Evolutionary conservation across 306 rosid genomes (phyloP).

Genomic region (Prunus mira): DNA sequence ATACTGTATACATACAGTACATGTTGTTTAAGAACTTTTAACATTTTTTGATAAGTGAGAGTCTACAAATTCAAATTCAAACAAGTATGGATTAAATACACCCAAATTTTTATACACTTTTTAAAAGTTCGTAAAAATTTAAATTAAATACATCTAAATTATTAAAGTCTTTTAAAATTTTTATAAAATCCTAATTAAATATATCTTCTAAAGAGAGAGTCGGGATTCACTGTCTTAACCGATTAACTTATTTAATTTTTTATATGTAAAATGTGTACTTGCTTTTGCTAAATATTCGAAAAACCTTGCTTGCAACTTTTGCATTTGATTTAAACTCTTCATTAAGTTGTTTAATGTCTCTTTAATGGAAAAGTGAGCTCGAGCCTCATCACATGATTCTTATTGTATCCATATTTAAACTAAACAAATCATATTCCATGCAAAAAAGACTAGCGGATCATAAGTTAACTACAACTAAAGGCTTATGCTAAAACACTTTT

Average conservation of each 20-base stretch:
- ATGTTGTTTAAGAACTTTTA: neutral
- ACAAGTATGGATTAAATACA: too few relatives aligned
- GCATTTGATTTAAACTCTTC: neutral
- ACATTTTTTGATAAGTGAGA: too few relatives aligned
- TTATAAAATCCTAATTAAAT: too few relatives aligned
- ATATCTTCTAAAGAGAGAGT: too few relatives aligned
- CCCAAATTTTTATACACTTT: too few relatives aligned
- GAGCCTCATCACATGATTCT: neutral
- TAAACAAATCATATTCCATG: neutral
- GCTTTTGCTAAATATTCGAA: neutral
- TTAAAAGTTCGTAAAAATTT: too few relatives aligned
- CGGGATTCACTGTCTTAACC: accelerated
- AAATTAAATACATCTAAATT: too few relatives aligned
- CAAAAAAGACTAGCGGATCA: neutral
- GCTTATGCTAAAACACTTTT: too few relatives aligned
- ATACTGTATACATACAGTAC: neutral
- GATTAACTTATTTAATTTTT: neutral
- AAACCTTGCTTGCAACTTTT: conserved; percentile 14
- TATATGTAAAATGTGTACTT: neutral
- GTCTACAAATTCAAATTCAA: too few relatives aligned
- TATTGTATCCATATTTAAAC: neutral
- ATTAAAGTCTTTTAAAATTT: too few relatives aligned
- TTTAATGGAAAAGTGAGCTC: neutral
- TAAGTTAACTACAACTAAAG: neutral
- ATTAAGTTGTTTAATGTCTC: neutral